phyloP scores from a whole-genome alignment of 1,284 basidiomycete species.

The Pseudozyma pruni region DNA sequence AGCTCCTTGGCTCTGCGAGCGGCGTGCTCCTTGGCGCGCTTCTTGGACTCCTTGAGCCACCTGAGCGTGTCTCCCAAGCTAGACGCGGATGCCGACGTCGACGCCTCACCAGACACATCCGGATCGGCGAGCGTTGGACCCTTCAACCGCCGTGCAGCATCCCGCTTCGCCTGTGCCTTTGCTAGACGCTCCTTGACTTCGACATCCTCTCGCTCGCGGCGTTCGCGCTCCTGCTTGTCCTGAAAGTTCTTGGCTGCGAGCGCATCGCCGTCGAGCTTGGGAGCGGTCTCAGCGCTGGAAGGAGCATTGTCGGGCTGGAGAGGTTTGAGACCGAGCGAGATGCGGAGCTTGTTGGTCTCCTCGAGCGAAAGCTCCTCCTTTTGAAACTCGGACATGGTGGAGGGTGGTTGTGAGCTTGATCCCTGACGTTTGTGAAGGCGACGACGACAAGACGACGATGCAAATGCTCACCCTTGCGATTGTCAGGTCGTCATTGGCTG shows the following conservation, averaged over 20 bases:
- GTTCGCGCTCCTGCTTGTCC: conserved; percentile 75
- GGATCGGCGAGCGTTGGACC: conserved; percentile 86
- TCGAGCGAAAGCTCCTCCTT: conserved; percentile 87
- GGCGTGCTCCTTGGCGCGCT: conserved; percentile 82
- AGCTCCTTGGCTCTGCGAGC: conserved; percentile 84
- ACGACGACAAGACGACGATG: conserved; percentile 10
- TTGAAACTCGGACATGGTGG: conserved; percentile 64
- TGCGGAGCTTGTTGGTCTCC: conserved; percentile 97
- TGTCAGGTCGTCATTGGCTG: not conserved
- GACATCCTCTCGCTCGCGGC: conserved; percentile 78
- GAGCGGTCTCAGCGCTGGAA: conserved; percentile 33
- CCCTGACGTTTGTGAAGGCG: conserved; percentile 7
- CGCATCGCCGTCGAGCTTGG: conserved; percentile 68
- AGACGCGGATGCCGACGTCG: conserved; percentile 10
- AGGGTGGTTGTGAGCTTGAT: conserved; percentile 44
- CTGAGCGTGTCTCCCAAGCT: conserved; percentile 74
- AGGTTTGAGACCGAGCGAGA: conserved; percentile 92
- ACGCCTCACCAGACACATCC: conserved; percentile 54
- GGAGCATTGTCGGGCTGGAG: conserved; percentile 73
- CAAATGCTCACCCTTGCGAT: conserved; percentile 37
- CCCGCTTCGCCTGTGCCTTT: conserved; percentile 80
- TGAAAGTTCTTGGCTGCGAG: conserved; percentile 50
- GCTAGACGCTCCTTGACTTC: conserved; percentile 67
- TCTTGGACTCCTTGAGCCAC: conserved; percentile 90
- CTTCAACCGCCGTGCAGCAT: conserved; percentile 87